Evolutionary conservation across 257 asterid genomes (phyloP).

Genomic region (Nicotiana knightiana): DNA sequence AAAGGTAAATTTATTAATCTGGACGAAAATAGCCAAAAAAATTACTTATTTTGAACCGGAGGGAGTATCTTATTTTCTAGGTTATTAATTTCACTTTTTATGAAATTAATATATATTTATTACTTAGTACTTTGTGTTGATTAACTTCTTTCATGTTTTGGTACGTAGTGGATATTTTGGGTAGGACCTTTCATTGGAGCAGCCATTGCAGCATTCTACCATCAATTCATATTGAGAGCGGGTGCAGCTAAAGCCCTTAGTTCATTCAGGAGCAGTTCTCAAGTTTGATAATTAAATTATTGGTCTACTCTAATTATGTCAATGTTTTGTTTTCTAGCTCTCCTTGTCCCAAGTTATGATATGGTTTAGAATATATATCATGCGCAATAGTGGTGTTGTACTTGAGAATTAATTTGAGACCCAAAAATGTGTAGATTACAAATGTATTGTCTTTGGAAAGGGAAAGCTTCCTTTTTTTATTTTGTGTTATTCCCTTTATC

Average conservation of each 20-base stretch:
- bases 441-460: neutral
- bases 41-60: no score
- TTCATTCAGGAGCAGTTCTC: constrained; percentile 63
- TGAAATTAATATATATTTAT: no score
- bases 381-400: neutral
- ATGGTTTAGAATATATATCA: neutral
- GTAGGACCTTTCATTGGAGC: constrained; percentile 76
- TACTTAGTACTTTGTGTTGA: neutral
- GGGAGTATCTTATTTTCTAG: no score
- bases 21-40: no score
- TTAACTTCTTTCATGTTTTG: neutral
- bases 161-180: constrained; percentile 67
- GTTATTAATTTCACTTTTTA: no score
- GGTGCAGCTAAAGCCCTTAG: constrained; percentile 73
- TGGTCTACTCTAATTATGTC: neutral
- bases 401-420: neutral
- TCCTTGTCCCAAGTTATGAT: neutral
- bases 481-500: neutral
- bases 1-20: no score
- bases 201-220: constrained; percentile 72
- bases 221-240: constrained; percentile 65
- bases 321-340: neutral
- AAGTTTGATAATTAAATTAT: constrained; percentile 10
- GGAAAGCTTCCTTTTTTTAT: neutral
- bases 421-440: neutral